These are phyloP conservation scores for Falciphora oryzae DNA, from an alignment of 2,329 filamentous ascomycete genomes.

Conservation along the genomic window DNA sequence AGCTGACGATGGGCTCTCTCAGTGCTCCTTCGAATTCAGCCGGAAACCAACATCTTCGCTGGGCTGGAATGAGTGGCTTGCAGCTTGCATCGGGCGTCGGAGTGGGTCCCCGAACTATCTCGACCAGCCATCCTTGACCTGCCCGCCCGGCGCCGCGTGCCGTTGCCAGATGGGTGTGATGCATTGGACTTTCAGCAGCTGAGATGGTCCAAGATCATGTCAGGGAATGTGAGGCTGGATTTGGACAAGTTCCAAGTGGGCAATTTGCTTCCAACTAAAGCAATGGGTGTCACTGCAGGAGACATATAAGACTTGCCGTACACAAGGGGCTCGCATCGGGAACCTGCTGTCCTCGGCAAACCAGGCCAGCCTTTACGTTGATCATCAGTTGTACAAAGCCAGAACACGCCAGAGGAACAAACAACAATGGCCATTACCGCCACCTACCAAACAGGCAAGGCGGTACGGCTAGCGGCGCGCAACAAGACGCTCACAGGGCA, in stretches of 20 bases:
- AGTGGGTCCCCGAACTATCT: constrained; percentile 6
- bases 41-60: too few species aligned
- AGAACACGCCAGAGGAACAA: background rate
- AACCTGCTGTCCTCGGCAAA: too few species aligned
- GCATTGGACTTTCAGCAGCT: background rate
- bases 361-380: background rate
- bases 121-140: background rate
- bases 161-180: too few species aligned
- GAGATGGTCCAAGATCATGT: too few species aligned
- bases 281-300: background rate
- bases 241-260: too few species aligned
- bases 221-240: too few species aligned
- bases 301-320: background rate
- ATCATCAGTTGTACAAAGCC: background rate
- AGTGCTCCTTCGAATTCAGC: background rate
- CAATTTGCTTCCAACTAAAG: background rate
- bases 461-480: constrained; percentile 37
- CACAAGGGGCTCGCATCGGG: background rate
- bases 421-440: background rate
- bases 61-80: background rate
- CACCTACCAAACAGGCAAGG: constrained; percentile 22
- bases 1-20: too few species aligned
- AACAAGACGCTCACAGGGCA: constrained; percentile 31
- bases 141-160: too few species aligned
- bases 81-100: constrained; percentile 2